These are phyloP conservation scores for Eucalyptus regnans DNA, from an alignment of 345 rosid species.

Conservation along the genomic window DNA sequence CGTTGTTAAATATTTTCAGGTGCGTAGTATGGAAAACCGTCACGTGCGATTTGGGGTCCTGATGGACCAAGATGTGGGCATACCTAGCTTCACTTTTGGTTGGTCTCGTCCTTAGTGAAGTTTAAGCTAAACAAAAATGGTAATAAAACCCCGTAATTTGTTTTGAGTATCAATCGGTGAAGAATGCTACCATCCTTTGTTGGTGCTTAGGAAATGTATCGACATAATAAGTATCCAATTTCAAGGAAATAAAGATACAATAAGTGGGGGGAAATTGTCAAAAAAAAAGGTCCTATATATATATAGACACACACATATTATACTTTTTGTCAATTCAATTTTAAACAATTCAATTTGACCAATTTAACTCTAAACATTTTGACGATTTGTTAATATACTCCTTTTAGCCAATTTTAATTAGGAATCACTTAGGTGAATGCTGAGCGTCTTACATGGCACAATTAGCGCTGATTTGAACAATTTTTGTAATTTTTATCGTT, in stretches of 20 bases:
- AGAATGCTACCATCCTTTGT: not conserved
- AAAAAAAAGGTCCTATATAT: too few species aligned
- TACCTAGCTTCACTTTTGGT: too few species aligned
- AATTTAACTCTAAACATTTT: too few species aligned
- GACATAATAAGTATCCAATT: not conserved
- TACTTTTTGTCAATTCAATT: too few species aligned
- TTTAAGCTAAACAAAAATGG: not conserved
- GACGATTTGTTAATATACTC: rapidly evolving
- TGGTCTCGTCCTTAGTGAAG: too few species aligned
- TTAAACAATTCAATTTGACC: rapidly evolving
- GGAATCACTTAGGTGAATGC: rapidly evolving
- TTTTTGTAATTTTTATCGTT: too few species aligned
- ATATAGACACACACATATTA: rapidly evolving
- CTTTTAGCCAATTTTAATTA: rapidly evolving
- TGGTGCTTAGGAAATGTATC: not conserved
- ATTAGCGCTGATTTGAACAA: rapidly evolving
- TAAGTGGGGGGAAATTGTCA: not conserved
- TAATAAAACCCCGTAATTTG: not conserved
- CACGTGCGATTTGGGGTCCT: too few species aligned
- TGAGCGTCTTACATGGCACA: too few species aligned
- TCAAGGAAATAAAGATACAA: not conserved
- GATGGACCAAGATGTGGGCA: too few species aligned
- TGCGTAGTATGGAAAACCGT: too few species aligned
- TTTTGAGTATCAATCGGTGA: not conserved
- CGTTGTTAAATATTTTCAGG: too few species aligned